Conservation (phyloP, 164 flowering plant genomes). For the Dillenia suffruticosa region DNA sequence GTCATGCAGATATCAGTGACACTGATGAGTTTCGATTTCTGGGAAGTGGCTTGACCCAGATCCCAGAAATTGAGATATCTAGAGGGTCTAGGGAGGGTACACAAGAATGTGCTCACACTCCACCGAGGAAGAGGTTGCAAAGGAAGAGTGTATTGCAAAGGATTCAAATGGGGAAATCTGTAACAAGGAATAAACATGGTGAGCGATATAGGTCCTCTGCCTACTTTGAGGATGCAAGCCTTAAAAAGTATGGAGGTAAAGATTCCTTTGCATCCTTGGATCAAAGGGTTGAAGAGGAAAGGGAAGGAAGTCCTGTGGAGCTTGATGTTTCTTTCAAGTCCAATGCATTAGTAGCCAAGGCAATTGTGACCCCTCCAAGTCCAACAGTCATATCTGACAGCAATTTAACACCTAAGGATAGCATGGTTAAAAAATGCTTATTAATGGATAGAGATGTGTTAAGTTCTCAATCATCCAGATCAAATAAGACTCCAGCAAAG, state of each 20-base stretch:
- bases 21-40: conserved; percentile 10
- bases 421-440: conserved; percentile 21
- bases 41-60: conserved; percentile 8
- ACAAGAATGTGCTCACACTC: conserved; percentile 23
- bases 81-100: conserved; percentile 21
- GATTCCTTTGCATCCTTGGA: conserved; percentile 16
- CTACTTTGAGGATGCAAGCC: conserved; percentile 14
- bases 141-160: conserved; percentile 66
- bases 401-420: conserved; percentile 18
- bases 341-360: conserved; percentile 69
- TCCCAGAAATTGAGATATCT: conserved; percentile 1
- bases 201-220: conserved; percentile 15
- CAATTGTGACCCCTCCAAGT: conserved; percentile 36
- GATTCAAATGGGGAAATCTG: conserved; percentile 39
- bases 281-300: conserved; percentile 21
- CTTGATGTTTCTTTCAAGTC: conserved; percentile 83
- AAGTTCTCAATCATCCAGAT: background rate
- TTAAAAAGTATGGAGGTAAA: conserved; percentile 27
- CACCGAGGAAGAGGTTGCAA: conserved; percentile 34
- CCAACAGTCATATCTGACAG: conserved; percentile 19
- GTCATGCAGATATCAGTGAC: conserved; percentile 7
- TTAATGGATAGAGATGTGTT: background rate
- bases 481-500: background rate
- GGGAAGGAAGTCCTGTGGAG: conserved; percentile 55
- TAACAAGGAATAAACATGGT: conserved; percentile 25